Evolutionary conservation across 441 rosid species (phyloP).

Genomic region (Erodium moschatum): DNA sequence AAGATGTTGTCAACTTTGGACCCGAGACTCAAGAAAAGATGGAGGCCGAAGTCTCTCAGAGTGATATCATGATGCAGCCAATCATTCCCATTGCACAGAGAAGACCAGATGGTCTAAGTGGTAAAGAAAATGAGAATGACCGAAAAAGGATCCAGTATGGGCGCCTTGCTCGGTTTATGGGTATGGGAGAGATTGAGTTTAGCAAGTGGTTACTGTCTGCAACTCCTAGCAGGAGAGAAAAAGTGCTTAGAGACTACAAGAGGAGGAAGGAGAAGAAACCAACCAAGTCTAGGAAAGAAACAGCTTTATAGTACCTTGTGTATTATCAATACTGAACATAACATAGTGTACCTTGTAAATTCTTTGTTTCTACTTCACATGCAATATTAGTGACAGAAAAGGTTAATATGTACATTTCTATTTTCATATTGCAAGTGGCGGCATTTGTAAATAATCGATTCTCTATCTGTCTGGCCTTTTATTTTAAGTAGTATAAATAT

Average conservation of each 20-base stretch:
- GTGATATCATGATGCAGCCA: slow-evolving; percentile 14
- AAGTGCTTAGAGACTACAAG: slow-evolving; percentile 43
- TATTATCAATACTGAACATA: no score
- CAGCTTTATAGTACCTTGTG: background rate
- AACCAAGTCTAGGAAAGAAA: background rate
- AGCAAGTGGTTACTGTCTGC: slow-evolving; percentile 76
- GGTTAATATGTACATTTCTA: no score
- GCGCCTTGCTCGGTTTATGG: slow-evolving; percentile 52
- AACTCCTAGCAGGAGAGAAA: slow-evolving; percentile 40
- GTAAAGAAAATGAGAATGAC: slow-evolving; percentile 30
- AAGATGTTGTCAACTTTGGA: slow-evolving; percentile 59
- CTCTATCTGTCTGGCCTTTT: no score
- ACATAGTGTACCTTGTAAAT: background rate
- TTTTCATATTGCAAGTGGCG: no score
- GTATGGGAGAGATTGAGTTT: slow-evolving; percentile 57
- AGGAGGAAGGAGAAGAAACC: slow-evolving; percentile 34
- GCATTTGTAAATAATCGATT: no score
- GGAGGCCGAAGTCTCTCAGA: slow-evolving; percentile 24
- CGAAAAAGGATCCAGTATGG: slow-evolving; percentile 41
- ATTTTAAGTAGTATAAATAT: no score
- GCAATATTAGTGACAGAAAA: background rate
- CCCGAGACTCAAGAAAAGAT: slow-evolving; percentile 21
- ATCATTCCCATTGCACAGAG: slow-evolving; percentile 16
- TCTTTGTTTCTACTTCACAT: background rate
- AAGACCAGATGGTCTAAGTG: slow-evolving; percentile 14